These are phyloP conservation scores for Pisolithus thermaeus DNA, from an alignment of 1,284 basidiomycete genomes.

Conservation along the genomic window DNA sequence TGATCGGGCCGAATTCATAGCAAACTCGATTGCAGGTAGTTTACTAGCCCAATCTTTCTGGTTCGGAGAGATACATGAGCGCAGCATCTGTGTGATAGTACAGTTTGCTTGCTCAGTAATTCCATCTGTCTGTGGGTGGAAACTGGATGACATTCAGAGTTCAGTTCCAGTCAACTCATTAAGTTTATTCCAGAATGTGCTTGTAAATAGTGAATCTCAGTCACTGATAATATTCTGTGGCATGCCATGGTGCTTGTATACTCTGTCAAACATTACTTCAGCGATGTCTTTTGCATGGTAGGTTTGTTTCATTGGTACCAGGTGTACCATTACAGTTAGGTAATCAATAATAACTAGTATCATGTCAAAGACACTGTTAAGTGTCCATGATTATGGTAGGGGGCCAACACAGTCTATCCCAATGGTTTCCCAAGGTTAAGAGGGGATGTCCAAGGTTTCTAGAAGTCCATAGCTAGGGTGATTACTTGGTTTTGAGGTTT, in stretches of 20 bases:
- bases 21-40: too few relatives aligned
- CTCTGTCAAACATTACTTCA: constrained; percentile 20
- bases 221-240: constrained; percentile 29
- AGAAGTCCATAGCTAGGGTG: constrained; percentile 14
- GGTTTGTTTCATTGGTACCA: constrained; percentile 1
- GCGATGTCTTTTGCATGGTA: constrained; percentile 20
- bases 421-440: constrained; percentile 25
- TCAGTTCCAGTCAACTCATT: constrained; percentile 9
- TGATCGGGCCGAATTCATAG: too few relatives aligned
- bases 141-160: constrained; percentile 2
- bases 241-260: constrained; percentile 14
- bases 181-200: constrained; percentile 20
- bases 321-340: constrained; percentile 1
- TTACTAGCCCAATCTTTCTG: constrained; percentile 9
- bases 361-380: constrained; percentile 31
- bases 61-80: constrained; percentile 10
- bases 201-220: constrained; percentile 18
- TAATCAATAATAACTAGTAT: constrained; percentile 18
- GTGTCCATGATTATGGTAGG: constrained; percentile 25
- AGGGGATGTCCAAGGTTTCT: constrained; percentile 17
- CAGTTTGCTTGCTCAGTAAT: constrained; percentile 19
- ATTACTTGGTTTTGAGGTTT: constrained; percentile 10
- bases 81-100: constrained; percentile 19
- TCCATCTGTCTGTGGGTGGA: constrained; percentile 12
- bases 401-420: constrained; percentile 31